Base-by-base conservation (phyloP, 139 green algal genomes). In the Chlamydomonas schloesseri region DNA sequence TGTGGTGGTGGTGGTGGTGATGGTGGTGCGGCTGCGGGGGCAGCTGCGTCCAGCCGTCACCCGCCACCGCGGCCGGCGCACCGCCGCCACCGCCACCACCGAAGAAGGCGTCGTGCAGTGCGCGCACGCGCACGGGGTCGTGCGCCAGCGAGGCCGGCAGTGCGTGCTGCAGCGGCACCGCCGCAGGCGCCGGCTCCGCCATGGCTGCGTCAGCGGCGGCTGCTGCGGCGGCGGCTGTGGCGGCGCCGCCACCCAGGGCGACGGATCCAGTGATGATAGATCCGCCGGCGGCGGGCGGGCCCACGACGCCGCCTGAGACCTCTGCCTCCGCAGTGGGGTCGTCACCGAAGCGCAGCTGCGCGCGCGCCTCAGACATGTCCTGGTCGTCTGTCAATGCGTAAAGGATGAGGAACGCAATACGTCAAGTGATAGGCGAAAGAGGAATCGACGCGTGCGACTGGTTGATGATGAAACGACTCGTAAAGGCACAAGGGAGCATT, bases 121-220 rank as follows among this genome's bases (percentile, higher is more conserved):
- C 87, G 55, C 88, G 53, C 71, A 97, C 81, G 11, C 81, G 55
- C 2, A 87, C 71, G 10, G 95, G 93, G 57, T 96, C 88, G 15
- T 95, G 91, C 24, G 86, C 90, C 71, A 97, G 81, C 67, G 89
- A 83, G 1, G 89, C 87, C 24, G 94, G 90, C 88, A 97, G 89
- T 17, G 82, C 57, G 81, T 96, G 87, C 75, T 91, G 88, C 72
- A 97, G 86, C 42, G 89, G 88, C 64, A 74, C 60, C 29, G 60
- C 21, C 60, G 60, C 23, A 3, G 60, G 23, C 2, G 60, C 18
- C 60, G 24, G 60, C 60, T 23, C 24, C 23, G 21, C 60, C 60
- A n/a, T 24, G 74, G 81, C 57, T 68, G 37, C 36, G 57, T 70
- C 23, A 8, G n/a, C 69, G 69, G 28, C 67, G 37, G 65, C 26